Evolutionary conservation across 2,329 filamentous ascomycete species (phyloP).

Genomic region (Dothideomycetidae sp.): DNA sequence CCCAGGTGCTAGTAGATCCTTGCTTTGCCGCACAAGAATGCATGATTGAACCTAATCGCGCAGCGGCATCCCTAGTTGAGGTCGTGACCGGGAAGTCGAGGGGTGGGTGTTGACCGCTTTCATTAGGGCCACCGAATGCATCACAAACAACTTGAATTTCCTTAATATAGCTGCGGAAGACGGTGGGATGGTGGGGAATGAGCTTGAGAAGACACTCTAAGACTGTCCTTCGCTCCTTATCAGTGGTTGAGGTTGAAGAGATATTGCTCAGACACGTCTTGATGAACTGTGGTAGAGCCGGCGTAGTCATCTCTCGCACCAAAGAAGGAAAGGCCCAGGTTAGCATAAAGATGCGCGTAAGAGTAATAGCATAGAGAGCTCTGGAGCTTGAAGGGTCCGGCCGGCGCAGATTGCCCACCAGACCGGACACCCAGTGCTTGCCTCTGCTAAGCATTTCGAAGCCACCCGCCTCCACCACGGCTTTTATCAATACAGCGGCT

Average conservation of each 20-base stretch:
- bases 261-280: conserved; percentile 56
- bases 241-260: conserved; percentile 23
- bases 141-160: conserved; percentile 51
- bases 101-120: not conserved
- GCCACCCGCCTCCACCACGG: conserved; percentile 66
- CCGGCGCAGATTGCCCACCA: conserved; percentile 67
- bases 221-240: conserved; percentile 43
- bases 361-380: conserved; percentile 58
- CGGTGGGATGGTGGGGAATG: conserved; percentile 67
- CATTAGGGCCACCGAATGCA: conserved; percentile 33
- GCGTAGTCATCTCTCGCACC: conserved; percentile 75
- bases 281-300: conserved; percentile 60
- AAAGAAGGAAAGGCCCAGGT: conserved; percentile 72
- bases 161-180: conserved; percentile 60
- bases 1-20: conserved; percentile 64
- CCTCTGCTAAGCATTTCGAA: conserved; percentile 65
- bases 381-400: conserved; percentile 62
- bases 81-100: not conserved
- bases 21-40: conserved; percentile 73
- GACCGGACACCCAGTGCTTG: conserved; percentile 61
- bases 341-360: conserved; percentile 72
- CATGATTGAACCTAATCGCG: conserved; percentile 40
- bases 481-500: conserved; percentile 66
- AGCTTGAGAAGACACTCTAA: conserved; percentile 58
- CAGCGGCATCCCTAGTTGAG: conserved; percentile 7